phyloP scores from a whole-genome alignment of 805 yeast species.

The Kuraishia molischiana region DNA sequence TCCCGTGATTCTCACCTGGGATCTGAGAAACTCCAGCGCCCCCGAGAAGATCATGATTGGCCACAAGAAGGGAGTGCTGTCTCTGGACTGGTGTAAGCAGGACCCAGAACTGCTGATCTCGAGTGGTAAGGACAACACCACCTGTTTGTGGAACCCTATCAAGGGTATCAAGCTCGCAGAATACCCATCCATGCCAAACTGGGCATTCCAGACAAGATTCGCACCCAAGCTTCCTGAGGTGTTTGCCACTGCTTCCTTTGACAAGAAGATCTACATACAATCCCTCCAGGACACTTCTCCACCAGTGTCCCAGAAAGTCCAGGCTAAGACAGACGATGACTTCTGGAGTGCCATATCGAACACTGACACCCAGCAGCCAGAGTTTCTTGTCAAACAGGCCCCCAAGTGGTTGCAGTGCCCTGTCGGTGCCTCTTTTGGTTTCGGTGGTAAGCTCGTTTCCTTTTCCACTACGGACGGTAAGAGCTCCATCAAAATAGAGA shows the following conservation, averaged over 20 bases:
- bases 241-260: conserved; percentile 83
- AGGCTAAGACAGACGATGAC: conserved; percentile 50
- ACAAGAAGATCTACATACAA: conserved; percentile 73
- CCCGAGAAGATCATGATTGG: conserved; percentile 74
- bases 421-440: conserved; percentile 73
- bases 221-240: conserved; percentile 85
- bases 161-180: conserved; percentile 67
- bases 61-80: conserved; percentile 79
- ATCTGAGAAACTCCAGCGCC: conserved; percentile 84
- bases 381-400: conserved; percentile 64
- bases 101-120: conserved; percentile 76
- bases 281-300: conserved; percentile 80
- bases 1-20: conserved; percentile 87
- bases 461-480: conserved; percentile 24
- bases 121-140: conserved; percentile 87
- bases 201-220: conserved; percentile 86
- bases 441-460: conserved; percentile 80
- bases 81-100: conserved; percentile 87
- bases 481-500: conserved; percentile 32
- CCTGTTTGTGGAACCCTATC: conserved; percentile 84
- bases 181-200: conserved; percentile 85
- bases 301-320: conserved; percentile 33
- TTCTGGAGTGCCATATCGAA: conserved; percentile 78
- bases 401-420: conserved; percentile 84
- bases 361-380: conserved; percentile 64